A percentile compares a stretch with the other conserved stretches of the same genome.
Evolutionary conservation across 768 basidiomycete species (phyloP).

Genomic region (Tricholoma saponaceum): DNA sequence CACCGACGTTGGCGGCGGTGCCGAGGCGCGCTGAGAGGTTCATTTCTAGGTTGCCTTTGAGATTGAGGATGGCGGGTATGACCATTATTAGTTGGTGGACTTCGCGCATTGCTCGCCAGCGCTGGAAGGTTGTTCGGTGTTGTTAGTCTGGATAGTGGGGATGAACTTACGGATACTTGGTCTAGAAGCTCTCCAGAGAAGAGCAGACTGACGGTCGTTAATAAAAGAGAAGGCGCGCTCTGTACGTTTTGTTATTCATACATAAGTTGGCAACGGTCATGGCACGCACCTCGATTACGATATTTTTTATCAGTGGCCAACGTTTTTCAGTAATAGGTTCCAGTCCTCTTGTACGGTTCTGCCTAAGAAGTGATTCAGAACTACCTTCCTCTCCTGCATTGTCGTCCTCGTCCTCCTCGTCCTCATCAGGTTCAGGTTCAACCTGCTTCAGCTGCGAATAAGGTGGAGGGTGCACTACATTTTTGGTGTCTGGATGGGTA

Average conservation of each 20-base stretch:
- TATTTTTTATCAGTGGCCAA: constrained; percentile 57
- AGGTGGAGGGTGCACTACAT: constrained; percentile 5
- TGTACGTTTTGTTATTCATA: constrained; percentile 24
- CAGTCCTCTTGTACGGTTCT: not conserved
- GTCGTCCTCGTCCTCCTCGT: constrained; percentile 31
- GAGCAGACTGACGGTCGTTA: constrained; percentile 79
- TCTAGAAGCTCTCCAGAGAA: constrained; percentile 91
- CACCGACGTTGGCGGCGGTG: constrained; percentile 91
- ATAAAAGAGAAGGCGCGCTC: constrained; percentile 84
- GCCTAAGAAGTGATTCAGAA: constrained; percentile 39
- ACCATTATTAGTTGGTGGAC: constrained; percentile 97
- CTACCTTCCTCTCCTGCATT: constrained; percentile 31
- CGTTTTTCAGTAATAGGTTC: constrained; percentile 12
- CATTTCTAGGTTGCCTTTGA: constrained; percentile 99
- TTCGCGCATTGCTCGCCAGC: constrained; percentile 84
- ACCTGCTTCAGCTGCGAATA: not conserved
- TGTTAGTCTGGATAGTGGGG: not conserved
- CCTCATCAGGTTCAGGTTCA: too few relatives aligned
- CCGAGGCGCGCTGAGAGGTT: constrained; percentile 94
- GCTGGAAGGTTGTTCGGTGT: constrained; percentile 33
- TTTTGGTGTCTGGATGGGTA: constrained; percentile 1
- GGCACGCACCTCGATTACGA: constrained; percentile 65
- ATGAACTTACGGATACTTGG: constrained; percentile 71
- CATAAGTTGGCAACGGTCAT: not conserved
- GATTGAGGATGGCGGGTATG: constrained; percentile 88